A percentile compares a stretch with the other conserved stretches of the same genome.
Conservation (phyloP, 2,329 filamentous ascomycete genomes). For the Paramyrothecium roridum region DNA sequence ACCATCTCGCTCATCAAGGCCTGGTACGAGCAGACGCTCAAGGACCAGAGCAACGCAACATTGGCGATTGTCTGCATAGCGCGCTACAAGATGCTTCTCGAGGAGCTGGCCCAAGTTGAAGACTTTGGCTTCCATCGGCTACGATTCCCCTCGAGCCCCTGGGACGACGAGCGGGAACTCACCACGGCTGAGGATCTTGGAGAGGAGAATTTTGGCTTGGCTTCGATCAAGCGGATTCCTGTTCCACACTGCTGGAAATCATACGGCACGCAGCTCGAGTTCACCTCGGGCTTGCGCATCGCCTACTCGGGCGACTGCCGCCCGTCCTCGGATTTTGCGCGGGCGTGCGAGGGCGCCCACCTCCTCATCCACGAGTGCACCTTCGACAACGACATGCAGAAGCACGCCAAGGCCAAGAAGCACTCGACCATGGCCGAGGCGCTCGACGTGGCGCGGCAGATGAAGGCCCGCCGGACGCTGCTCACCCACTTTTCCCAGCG, state of each 20-base stretch:
- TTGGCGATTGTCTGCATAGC: conserved; percentile 67
- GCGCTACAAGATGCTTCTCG: conserved; percentile 72
- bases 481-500: conserved; percentile 95
- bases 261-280: conserved; percentile 73
- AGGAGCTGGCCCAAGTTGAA: conserved; percentile 77
- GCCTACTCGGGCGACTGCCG: conserved; percentile 95
- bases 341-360: conserved; percentile 71
- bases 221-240: conserved; percentile 59
- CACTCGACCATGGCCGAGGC: conserved; percentile 89
- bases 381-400: conserved; percentile 79
- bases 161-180: conserved; percentile 19
- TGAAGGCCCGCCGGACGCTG: conserved; percentile 77
- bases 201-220: conserved; percentile 57
- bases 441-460: conserved; percentile 69
- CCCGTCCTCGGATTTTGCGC: conserved; percentile 66
- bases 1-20: conserved; percentile 76
- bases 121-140: conserved; percentile 65
- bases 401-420: conserved; percentile 81
- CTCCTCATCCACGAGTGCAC: conserved; percentile 94
- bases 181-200: conserved; percentile 32
- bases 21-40: conserved; percentile 61
- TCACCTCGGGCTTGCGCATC: conserved; percentile 76
- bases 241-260: conserved; percentile 81
- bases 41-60: conserved; percentile 30
- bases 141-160: conserved; percentile 24